Percentiles rank a stretch among this genome's conserved stretches.
phyloP scores from a whole-genome alignment of 768 basidiomycete species.

The Naganishia randhawae region DNA sequence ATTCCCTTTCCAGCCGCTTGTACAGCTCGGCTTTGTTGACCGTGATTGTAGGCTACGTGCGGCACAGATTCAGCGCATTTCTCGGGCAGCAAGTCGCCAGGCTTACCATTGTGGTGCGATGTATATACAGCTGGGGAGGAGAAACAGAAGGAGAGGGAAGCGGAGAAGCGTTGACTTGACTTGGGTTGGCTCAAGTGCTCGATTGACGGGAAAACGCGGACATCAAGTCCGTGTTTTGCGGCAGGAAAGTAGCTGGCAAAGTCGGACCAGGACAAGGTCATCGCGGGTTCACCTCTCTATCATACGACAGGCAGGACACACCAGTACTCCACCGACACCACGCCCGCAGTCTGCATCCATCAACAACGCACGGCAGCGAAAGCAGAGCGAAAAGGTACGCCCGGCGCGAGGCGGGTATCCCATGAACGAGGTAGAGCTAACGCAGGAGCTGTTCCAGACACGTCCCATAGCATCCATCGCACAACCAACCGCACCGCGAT shows the following conservation, averaged over 20 bases:
- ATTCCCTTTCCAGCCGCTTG: slow-evolving; percentile 74
- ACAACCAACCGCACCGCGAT: background rate
- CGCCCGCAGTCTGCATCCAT: too few species aligned
- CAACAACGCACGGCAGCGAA: too few species aligned
- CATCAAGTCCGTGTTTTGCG: background rate
- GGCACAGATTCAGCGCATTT: background rate
- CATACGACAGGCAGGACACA: too few species aligned
- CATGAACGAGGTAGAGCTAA: too few species aligned
- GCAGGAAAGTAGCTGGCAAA: too few species aligned
- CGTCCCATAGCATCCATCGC: background rate
- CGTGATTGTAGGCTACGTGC: slow-evolving; percentile 73
- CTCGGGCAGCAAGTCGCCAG: too few species aligned
- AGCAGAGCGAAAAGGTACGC: too few species aligned
- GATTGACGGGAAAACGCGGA: slow-evolving; percentile 5
- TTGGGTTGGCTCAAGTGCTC: background rate
- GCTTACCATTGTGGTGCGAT: background rate
- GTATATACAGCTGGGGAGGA: background rate
- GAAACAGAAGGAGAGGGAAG: background rate
- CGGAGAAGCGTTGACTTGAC: background rate
- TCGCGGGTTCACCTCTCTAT: too few species aligned
- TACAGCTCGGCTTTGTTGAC: slow-evolving; percentile 95
- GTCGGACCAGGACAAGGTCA: too few species aligned
- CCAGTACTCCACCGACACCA: too few species aligned
- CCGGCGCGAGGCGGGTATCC: too few species aligned
- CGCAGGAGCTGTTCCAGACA: background rate